Conservation (phyloP, 495 filamentous ascomycete genomes). For the Friedmanniomyces simplex region DNA sequence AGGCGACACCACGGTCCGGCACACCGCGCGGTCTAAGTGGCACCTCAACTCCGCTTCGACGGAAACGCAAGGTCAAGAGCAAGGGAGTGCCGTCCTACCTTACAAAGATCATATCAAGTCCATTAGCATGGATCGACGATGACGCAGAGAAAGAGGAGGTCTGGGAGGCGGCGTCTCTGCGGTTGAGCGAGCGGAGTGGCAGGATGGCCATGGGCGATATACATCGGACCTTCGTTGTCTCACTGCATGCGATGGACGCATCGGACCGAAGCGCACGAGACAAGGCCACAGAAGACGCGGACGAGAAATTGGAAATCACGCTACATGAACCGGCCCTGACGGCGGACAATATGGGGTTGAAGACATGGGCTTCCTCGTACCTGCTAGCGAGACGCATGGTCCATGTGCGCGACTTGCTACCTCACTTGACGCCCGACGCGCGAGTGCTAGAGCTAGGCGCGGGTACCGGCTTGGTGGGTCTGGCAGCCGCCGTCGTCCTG, state of each 20-base stretch:
- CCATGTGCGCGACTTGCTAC: slow-evolving; percentile 28
- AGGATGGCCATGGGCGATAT: slow-evolving; percentile 72
- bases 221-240: slow-evolving; percentile 62
- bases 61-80: slow-evolving; percentile 22
- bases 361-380: slow-evolving; percentile 73
- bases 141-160: slow-evolving; percentile 62
- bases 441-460: slow-evolving; percentile 51
- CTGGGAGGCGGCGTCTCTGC: slow-evolving; percentile 66
- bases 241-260: slow-evolving; percentile 29
- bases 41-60: neutral
- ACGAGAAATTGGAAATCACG: slow-evolving; percentile 44
- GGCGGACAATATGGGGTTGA: slow-evolving; percentile 73
- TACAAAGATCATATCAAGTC: slow-evolving; percentile 63
- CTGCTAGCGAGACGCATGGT: slow-evolving; percentile 69
- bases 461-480: slow-evolving; percentile 53
- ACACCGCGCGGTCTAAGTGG: neutral
- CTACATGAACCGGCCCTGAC: slow-evolving; percentile 83
- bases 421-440: slow-evolving; percentile 8
- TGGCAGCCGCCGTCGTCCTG: slow-evolving; percentile 37
- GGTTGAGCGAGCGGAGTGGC: slow-evolving; percentile 77
- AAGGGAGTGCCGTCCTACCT: slow-evolving; percentile 48
- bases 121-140: slow-evolving; percentile 61
- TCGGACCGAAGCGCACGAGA: neutral
- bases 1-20: slow-evolving; percentile 7
- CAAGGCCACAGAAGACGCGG: neutral